Conservation (phyloP, 768 basidiomycete species). For the Coprinopsis marcescibilis region DNA sequence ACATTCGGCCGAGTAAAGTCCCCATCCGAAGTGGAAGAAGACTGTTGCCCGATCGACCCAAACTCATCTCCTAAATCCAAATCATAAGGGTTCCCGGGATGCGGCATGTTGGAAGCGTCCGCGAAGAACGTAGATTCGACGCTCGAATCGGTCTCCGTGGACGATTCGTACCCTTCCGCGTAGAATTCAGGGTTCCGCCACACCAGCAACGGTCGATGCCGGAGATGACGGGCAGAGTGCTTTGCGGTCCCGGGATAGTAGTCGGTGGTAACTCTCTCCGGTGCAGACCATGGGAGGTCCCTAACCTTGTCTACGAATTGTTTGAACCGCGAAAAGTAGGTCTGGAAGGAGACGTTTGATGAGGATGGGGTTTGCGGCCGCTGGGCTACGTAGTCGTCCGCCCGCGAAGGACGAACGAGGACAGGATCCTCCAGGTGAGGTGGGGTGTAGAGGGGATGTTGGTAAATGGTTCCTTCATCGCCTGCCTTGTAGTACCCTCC, state of each 20-base stretch:
- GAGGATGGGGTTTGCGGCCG: conserved; percentile 5
- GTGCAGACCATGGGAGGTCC: conserved; percentile 4
- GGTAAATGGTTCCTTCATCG: background rate
- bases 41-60: too few relatives aligned
- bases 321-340: conserved; percentile 8
- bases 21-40: too few relatives aligned
- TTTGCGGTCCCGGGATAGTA: conserved; percentile 7
- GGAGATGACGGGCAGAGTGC: conserved; percentile 4
- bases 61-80: conserved; percentile 2
- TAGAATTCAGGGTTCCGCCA: conserved; percentile 8
- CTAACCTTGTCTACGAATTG: background rate
- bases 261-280: conserved; percentile 6
- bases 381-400: conserved; percentile 2
- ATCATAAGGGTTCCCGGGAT: background rate
- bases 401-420: conserved; percentile 1
- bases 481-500: background rate
- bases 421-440: background rate
- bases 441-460: background rate
- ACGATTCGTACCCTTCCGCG: background rate
- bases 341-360: conserved; percentile 1
- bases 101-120: background rate
- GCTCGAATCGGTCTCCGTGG: background rate
- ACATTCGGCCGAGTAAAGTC: too few relatives aligned
- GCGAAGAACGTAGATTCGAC: background rate
- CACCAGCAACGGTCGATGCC: conserved; percentile 6